A percentile compares a stretch with the other conserved stretches of the same genome.
Conservation (phyloP, 441 rosid genomes). For the Omphalea diandra region DNA sequence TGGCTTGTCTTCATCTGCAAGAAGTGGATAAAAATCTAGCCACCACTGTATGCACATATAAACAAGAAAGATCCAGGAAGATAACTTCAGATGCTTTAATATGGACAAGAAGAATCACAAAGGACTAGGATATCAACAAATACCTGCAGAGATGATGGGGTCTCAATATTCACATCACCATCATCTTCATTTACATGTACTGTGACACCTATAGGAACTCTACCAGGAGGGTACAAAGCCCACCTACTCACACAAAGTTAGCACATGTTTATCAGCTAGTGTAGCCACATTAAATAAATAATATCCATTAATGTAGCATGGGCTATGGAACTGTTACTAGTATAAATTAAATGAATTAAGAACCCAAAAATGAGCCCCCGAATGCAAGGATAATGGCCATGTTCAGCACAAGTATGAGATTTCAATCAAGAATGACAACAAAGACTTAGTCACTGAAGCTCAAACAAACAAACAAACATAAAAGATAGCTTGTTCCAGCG, state of each 20-base stretch:
- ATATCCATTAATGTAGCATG: neutral
- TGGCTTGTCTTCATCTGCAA: conserved; percentile 90
- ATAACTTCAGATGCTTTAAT: conserved; percentile 8
- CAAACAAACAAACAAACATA: conserved; percentile 1
- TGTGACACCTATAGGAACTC: conserved; percentile 93
- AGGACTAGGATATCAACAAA: conserved; percentile 18
- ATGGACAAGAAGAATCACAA: conserved; percentile 23
- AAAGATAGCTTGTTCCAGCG: neutral
- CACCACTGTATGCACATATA: conserved; percentile 67
- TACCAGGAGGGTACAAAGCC: conserved; percentile 99
- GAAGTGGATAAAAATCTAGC: conserved; percentile 94
- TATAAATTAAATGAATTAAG: neutral
- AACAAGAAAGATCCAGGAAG: conserved; percentile 16
- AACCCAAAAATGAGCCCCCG: neutral
- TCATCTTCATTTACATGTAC: conserved; percentile 95
- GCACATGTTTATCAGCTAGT: conserved; percentile 21
- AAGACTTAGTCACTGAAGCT: neutral
- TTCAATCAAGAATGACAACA: neutral
- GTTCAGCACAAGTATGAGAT: neutral
- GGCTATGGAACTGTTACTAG: neutral
- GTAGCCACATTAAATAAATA: conserved; percentile 17
- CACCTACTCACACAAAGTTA: conserved; percentile 54
- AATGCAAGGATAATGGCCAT: neutral
- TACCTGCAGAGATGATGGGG: conserved; percentile 96
- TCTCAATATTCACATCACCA: conserved; percentile 89